Conservation (phyloP, 768 basidiomycete species). For the Hirschioporus abietinus region DNA sequence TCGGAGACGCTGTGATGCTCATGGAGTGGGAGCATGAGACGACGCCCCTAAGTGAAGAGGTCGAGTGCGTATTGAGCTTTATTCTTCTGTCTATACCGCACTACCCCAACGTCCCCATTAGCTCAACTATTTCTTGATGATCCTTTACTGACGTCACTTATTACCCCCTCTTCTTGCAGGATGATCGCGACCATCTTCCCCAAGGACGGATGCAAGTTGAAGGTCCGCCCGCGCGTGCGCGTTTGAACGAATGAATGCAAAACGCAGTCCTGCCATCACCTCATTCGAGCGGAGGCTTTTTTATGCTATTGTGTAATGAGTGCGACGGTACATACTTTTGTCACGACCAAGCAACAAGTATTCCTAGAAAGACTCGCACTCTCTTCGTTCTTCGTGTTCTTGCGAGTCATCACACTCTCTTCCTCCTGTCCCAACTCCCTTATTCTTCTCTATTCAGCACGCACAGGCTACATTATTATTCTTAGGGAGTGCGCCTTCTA, state of each 20-base stretch:
- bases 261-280: background rate
- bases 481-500: background rate
- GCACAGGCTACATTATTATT: background rate
- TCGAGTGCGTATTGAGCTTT: slow-evolving; percentile 54
- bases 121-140: background rate
- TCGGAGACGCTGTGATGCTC: slow-evolving; percentile 75
- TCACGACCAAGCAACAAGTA: background rate
- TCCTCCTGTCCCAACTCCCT: background rate
- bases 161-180: slow-evolving; percentile 29
- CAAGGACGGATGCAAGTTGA: slow-evolving; percentile 82
- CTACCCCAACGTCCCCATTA: too few species aligned
- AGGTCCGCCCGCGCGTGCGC: slow-evolving; percentile 56
- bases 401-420: background rate
- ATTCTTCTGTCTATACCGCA: slow-evolving; percentile 5
- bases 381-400: background rate
- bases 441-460: background rate
- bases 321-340: background rate
- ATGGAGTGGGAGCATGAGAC: slow-evolving; percentile 84
- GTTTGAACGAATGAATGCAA: slow-evolving; percentile 5
- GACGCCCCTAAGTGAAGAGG: slow-evolving; percentile 74
- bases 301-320: slow-evolving; percentile 1
- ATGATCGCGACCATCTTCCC: slow-evolving; percentile 98
- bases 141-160: background rate
- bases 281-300: background rate
- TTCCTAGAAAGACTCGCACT: background rate